Evolutionary conservation across 768 basidiomycete genomes (phyloP), one percentile per base, ranked within the genome.

Genomic region (Termitomyces bulborhizus): DNA sequence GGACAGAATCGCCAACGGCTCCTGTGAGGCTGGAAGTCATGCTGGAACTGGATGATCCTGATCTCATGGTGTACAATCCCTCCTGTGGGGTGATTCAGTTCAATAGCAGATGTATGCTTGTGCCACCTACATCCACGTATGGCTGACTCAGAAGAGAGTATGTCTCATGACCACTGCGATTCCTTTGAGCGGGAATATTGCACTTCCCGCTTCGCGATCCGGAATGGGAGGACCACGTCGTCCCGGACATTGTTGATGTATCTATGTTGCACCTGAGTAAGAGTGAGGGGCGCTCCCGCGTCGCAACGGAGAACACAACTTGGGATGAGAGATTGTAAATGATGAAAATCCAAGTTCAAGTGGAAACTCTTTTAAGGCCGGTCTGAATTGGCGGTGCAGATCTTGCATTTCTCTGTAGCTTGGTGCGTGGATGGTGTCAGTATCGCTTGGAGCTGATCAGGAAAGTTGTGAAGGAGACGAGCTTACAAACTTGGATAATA

Each of bases 1-100:
- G 69, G 27, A 74, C 56, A 70, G 60, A 40, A 11, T 84, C 82
- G 48, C 82, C 83, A 68, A 88, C 80, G 26, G 86, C 85, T 55
- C 83, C 84, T 27, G 79, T 80, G 54, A 89, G 71, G 52, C 75
- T 79, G 47, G 74, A 77, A 57, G 79, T 78, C 39, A 78, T 66
- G 41, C 66, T 71, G 60, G 76, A 76, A 64, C 65, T 70, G 0
- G 81, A 77, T 18, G 72, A 68, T 45, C 71, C 67, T 32, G 74
- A 67, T 51, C 69, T 68, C 56, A 64, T 57, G 51, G 44, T 67
- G 60, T 60, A 52, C 36, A 26, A 1, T 46, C 44, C 55, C 26
- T 56, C 55, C 55, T 56, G 16, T 16, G 21, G 16, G 15, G 13
- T 21, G 3, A 21, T 13, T 41, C 9, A 26, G 4, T 16, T 26